phyloP scores from a whole-genome alignment of 2,329 filamentous ascomycete genomes.

The Microdochium nivale region DNA sequence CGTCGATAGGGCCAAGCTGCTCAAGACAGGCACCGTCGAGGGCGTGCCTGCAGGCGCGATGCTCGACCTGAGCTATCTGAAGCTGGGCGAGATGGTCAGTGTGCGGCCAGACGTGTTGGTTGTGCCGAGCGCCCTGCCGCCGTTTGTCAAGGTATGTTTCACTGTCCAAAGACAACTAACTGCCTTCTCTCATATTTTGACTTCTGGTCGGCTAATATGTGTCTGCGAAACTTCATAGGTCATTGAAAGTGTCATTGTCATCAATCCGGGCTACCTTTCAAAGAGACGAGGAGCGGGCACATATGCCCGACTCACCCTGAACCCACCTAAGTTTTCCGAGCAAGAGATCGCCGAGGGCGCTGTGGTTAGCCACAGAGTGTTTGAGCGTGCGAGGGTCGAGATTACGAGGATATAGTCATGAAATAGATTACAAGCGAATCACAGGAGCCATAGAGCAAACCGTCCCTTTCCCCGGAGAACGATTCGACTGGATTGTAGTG shows the following conservation, averaged over 20 bases:
- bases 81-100: constrained; percentile 84
- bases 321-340: constrained; percentile 52
- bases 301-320: constrained; percentile 70
- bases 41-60: constrained; percentile 63
- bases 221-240: constrained; percentile 46
- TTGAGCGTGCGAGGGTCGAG: constrained; percentile 77
- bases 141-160: constrained; percentile 74
- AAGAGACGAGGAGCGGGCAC: constrained; percentile 81
- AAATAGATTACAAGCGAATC: neutral
- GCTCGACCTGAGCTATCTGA: constrained; percentile 76
- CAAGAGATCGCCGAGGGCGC: constrained; percentile 46
- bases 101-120: constrained; percentile 79
- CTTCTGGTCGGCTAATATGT: neutral
- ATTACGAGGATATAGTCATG: constrained; percentile 62
- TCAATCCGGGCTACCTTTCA: constrained; percentile 84
- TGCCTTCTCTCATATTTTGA: neutral
- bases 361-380: constrained; percentile 66
- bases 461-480: neutral
- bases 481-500: constrained; percentile 22
- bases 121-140: constrained; percentile 71
- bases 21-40: constrained; percentile 53
- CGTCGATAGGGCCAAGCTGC: constrained; percentile 56
- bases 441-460: neutral
- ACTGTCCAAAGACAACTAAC: constrained; percentile 1
- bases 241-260: constrained; percentile 77